phyloP scores from a whole-genome alignment of 805 yeast species.

The Lipomyces mesembrius region DNA sequence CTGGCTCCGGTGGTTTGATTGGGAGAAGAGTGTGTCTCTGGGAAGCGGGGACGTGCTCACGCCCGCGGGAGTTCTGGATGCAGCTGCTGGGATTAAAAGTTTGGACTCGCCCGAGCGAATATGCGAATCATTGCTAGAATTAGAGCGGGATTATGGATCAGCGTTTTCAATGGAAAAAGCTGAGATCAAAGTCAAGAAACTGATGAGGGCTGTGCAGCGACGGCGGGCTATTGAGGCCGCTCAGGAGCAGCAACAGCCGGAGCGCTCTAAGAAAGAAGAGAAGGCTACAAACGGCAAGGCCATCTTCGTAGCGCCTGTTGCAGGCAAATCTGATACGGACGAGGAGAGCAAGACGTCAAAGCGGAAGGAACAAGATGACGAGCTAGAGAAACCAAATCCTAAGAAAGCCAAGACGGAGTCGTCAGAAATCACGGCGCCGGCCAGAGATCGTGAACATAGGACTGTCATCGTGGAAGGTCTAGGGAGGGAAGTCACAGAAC shows the following conservation, averaged over 20 bases:
- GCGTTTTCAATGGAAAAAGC: slow-evolving; percentile 40
- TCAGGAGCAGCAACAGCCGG: slow-evolving; percentile 22
- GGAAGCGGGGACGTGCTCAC: slow-evolving; percentile 41
- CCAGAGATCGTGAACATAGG: slow-evolving; percentile 55
- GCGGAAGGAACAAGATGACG: slow-evolving; percentile 9
- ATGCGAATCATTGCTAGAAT: slow-evolving; percentile 52
- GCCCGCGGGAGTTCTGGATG: slow-evolving; percentile 44
- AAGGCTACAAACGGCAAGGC: neutral
- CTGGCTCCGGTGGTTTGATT: slow-evolving; percentile 54
- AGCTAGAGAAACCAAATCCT: neutral
- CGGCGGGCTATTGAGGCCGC: slow-evolving; percentile 30
- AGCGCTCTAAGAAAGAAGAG: slow-evolving; percentile 2
- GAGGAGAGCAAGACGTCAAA: neutral
- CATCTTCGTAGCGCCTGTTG: neutral
- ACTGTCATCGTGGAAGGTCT: slow-evolving; percentile 61
- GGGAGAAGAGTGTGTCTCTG: slow-evolving; percentile 44
- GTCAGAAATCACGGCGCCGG: slow-evolving; percentile 10
- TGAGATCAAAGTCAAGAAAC: slow-evolving; percentile 42
- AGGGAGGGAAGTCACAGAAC: slow-evolving; percentile 50
- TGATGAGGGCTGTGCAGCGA: slow-evolving; percentile 32
- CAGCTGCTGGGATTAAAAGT: slow-evolving; percentile 43
- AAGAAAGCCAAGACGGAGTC: slow-evolving; percentile 21
- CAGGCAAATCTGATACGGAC: neutral
- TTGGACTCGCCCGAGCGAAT: slow-evolving; percentile 60
- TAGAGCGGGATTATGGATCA: slow-evolving; percentile 48